Evolutionary conservation across 345 rosid species (phyloP).

Genomic region (Eucalyptus regnans): DNA sequence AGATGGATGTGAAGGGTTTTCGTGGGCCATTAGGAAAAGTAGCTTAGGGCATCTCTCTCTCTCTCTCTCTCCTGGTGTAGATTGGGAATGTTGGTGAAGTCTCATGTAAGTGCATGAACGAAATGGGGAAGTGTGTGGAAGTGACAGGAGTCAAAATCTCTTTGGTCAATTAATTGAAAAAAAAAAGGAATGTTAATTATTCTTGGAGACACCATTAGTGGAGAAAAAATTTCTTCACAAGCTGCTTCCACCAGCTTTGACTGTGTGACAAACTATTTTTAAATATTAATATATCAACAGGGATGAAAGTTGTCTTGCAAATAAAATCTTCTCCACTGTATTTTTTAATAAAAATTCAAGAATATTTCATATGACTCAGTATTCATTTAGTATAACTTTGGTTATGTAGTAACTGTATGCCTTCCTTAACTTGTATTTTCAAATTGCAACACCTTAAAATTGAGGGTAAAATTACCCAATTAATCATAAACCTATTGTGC

Average conservation of each 20-base stretch:
- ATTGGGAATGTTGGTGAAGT: neutral
- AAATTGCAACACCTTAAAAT: neutral
- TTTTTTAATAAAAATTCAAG: neutral
- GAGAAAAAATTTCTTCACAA: neutral
- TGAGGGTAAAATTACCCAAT: neutral
- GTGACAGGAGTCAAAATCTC: neutral
- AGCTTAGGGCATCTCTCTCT: neutral
- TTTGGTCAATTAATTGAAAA: neutral
- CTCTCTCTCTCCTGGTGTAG: neutral
- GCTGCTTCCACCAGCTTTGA: neutral
- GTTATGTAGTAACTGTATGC: neutral
- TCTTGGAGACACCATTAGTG: neutral
- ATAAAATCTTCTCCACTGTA: neutral
- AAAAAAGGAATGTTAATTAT: neutral
- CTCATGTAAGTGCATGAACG: neutral
- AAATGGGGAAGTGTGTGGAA: neutral
- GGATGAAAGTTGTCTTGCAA: neutral
- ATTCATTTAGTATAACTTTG: neutral
- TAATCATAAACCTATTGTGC: accelerated
- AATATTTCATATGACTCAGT: neutral
- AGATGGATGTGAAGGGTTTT: neutral
- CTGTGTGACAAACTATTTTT: neutral
- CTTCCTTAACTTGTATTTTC: neutral
- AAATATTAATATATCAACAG: neutral
- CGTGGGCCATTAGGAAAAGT: neutral